Percentiles rank a stretch among this genome's conserved stretches.
phyloP scores from a whole-genome alignment of 169 alveolate genomes.

The Plasmodium inui region DNA sequence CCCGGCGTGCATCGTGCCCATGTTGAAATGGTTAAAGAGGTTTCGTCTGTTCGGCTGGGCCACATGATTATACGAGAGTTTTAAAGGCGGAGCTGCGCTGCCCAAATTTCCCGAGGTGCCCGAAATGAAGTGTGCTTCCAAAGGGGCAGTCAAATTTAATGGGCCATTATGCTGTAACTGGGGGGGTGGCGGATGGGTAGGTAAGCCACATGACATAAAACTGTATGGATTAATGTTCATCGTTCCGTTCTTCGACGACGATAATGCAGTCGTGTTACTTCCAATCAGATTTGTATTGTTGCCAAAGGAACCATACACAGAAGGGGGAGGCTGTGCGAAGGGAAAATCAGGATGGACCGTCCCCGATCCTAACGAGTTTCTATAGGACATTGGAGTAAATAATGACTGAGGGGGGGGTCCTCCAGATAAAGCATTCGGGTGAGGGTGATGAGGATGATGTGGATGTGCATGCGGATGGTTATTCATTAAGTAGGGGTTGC shows the following conservation, averaged over 20 bases:
- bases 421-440: conserved; percentile 57
- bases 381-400: conserved; percentile 29
- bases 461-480: not conserved
- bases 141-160: conserved; percentile 3
- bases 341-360: conserved; percentile 58
- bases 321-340: conserved; percentile 32
- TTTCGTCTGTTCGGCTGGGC: conserved; percentile 42
- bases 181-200: conserved; percentile 9
- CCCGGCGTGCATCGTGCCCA: not conserved
- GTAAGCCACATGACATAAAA: conserved; percentile 56
- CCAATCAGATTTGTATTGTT: conserved; percentile 19
- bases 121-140: conserved; percentile 43
- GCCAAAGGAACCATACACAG: conserved; percentile 55
- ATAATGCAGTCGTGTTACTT: not conserved
- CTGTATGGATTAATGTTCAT: conserved; percentile 41
- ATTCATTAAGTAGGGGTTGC: conserved; percentile 25
- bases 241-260: conserved; percentile 13
- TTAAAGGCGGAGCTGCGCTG: conserved; percentile 15
- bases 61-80: conserved; percentile 47
- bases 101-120: not conserved
- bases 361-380: not conserved
- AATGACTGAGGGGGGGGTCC: conserved; percentile 44
- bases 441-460: conserved; percentile 23
- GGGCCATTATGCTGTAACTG: conserved; percentile 21
- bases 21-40: conserved; percentile 35